Conservation (phyloP, 495 filamentous ascomycete genomes). For the Podospora fimiseda region DNA sequence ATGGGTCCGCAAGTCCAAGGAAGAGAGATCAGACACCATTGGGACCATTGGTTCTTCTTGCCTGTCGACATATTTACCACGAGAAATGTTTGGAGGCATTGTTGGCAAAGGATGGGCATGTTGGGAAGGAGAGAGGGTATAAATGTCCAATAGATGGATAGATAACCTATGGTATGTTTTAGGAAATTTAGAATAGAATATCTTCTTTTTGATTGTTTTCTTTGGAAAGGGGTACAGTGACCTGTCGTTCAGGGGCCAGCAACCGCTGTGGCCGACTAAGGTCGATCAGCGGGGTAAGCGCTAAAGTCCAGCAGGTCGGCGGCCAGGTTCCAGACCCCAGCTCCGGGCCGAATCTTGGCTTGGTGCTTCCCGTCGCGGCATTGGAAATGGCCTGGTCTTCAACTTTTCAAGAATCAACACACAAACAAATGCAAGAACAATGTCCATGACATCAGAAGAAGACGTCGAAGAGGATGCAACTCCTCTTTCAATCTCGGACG, state of each 20-base stretch:
- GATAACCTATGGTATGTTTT: background rate
- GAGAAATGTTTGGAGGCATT: conserved; percentile 52
- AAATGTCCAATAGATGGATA: conserved; percentile 52
- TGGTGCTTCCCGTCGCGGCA: too few relatives aligned
- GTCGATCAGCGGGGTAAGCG: too few relatives aligned
- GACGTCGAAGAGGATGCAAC: conserved; percentile 38
- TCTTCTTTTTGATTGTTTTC: background rate
- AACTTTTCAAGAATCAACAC: too few relatives aligned
- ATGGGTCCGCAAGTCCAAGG: background rate
- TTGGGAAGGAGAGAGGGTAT: conserved; percentile 39
- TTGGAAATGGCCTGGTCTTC: too few relatives aligned
- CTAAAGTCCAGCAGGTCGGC: too few relatives aligned
- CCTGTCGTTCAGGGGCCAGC: too few relatives aligned
- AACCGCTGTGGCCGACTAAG: too few relatives aligned
- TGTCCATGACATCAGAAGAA: conserved; percentile 46
- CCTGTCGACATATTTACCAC: conserved; percentile 59
- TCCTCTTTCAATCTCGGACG: conserved; percentile 32
- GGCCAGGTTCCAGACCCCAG: too few relatives aligned
- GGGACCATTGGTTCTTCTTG: conserved; percentile 51
- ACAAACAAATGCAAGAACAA: conserved; percentile 20
- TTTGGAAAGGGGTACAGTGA: too few relatives aligned
- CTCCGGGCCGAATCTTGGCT: too few relatives aligned
- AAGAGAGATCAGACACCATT: conserved; percentile 26
- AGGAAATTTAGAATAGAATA: background rate
- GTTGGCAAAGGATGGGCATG: conserved; percentile 36